These are phyloP conservation scores for Musa itinerans DNA, from an alignment of 176 grass and related monocot genomes.

Conservation along the genomic window DNA sequence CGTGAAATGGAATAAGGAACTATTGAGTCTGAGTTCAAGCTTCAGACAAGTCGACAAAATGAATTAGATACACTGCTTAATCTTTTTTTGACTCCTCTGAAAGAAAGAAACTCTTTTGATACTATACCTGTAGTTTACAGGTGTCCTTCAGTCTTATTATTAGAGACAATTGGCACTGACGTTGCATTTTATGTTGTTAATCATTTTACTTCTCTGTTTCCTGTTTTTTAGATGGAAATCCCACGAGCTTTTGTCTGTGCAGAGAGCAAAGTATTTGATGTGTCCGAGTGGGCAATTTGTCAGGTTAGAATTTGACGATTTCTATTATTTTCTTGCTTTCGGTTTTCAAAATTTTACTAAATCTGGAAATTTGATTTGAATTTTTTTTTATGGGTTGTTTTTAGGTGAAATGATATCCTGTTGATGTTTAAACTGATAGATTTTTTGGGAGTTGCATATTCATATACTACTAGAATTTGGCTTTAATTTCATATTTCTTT, in stretches of 20 bases:
- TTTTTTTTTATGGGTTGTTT: background rate
- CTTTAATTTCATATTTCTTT: background rate
- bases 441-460: background rate
- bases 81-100: background rate
- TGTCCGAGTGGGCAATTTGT: slow-evolving; percentile 97
- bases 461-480: background rate
- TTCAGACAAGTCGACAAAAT: background rate
- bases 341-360: background rate
- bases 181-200: background rate
- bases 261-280: slow-evolving; percentile 99
- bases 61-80: background rate
- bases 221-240: slow-evolving; percentile 58
- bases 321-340: background rate
- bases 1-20: too few species aligned
- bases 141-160: background rate
- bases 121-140: background rate
- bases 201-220: background rate
- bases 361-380: background rate
- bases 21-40: background rate
- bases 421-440: background rate
- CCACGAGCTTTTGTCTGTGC: slow-evolving; percentile 97
- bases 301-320: slow-evolving; percentile 41
- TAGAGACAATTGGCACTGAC: background rate
- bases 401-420: too few species aligned
- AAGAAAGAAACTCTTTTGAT: too few species aligned